These are phyloP conservation scores for Tillandsia fasciculata DNA, from an alignment of 176 grass and related monocot species.

Conservation along the genomic window DNA sequence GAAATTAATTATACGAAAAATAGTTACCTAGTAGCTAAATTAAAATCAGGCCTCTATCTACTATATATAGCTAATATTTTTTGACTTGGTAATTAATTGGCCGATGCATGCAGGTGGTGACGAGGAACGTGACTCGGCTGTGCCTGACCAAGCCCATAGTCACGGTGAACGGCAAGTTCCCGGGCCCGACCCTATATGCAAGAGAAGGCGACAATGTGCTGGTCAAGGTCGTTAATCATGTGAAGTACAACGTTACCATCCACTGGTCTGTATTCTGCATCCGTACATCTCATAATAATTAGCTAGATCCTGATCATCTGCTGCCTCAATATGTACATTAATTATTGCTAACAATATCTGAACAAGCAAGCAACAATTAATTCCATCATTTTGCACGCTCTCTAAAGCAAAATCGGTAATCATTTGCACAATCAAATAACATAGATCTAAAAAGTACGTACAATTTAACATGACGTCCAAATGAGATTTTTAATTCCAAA, in stretches of 20 bases:
- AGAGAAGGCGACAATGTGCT: constrained; percentile 59
- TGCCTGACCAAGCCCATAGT: constrained; percentile 60
- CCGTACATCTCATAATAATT: neutral
- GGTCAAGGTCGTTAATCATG: constrained; percentile 63
- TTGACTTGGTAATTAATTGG: neutral
- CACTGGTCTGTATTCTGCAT: constrained; percentile 45
- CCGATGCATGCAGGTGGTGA: constrained; percentile 41
- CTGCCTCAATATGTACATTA: neutral
- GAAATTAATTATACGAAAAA: neutral
- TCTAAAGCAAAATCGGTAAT: too few species aligned
- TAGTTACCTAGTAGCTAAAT: too few species aligned
- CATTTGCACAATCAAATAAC: too few species aligned
- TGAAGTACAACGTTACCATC: constrained; percentile 47
- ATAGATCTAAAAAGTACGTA: too few species aligned
- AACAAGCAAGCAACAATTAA: too few species aligned
- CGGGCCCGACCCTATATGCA: constrained; percentile 44
- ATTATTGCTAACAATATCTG: too few species aligned
- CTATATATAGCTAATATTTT: too few species aligned
- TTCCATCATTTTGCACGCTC: too few species aligned
- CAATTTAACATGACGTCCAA: too few species aligned
- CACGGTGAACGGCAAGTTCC: constrained; percentile 53
- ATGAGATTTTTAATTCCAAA: too few species aligned
- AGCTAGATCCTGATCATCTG: neutral
- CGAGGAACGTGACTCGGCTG: constrained; percentile 33
- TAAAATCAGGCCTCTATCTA: too few species aligned